A percentile compares a stretch with the other conserved stretches of the same genome.
These are phyloP conservation scores for Sistotremastrum suecicum DNA, from an alignment of 768 basidiomycete species.

Conservation along the genomic window DNA sequence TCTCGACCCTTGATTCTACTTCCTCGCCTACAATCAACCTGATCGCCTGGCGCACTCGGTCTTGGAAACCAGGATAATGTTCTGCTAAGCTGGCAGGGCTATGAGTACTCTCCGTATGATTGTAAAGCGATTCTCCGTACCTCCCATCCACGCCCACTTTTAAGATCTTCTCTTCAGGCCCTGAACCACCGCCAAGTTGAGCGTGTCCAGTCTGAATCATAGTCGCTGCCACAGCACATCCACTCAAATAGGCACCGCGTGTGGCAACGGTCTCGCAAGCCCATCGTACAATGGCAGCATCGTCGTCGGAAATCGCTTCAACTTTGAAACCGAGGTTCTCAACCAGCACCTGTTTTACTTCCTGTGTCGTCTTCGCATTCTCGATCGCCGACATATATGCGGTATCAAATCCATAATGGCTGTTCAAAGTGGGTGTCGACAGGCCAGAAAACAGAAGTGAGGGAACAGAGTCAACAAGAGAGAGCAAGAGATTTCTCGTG, in stretches of 20 bases:
- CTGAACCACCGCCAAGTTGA: constrained; percentile 28
- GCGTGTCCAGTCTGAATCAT: constrained; percentile 70
- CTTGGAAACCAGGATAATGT: constrained; percentile 81
- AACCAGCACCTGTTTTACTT: constrained; percentile 46
- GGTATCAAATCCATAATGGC: constrained; percentile 90
- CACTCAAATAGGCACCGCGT: constrained; percentile 74
- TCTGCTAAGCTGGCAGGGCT: constrained; percentile 57
- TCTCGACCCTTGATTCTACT: constrained; percentile 65
- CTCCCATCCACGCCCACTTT: constrained; percentile 90
- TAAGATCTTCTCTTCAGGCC: constrained; percentile 32
- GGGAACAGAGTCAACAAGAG: constrained; percentile 67
- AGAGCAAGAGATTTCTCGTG: constrained; percentile 68
- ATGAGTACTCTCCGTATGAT: background rate
- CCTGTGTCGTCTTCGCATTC: constrained; percentile 39
- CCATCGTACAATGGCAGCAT: constrained; percentile 66
- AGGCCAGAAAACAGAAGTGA: constrained; percentile 71
- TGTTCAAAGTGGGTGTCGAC: constrained; percentile 58
- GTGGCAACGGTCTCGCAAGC: constrained; percentile 62
- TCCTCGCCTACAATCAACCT: constrained; percentile 64
- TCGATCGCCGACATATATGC: constrained; percentile 82
- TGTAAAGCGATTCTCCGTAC: constrained; percentile 23
- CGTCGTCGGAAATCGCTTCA: constrained; percentile 31
- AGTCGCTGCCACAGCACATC: constrained; percentile 75
- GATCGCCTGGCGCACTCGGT: constrained; percentile 59
- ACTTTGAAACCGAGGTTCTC: constrained; percentile 45